These are phyloP conservation scores for Gossypium ekmanianum DNA, from an alignment of 345 rosid genomes.

Conservation along the genomic window DNA sequence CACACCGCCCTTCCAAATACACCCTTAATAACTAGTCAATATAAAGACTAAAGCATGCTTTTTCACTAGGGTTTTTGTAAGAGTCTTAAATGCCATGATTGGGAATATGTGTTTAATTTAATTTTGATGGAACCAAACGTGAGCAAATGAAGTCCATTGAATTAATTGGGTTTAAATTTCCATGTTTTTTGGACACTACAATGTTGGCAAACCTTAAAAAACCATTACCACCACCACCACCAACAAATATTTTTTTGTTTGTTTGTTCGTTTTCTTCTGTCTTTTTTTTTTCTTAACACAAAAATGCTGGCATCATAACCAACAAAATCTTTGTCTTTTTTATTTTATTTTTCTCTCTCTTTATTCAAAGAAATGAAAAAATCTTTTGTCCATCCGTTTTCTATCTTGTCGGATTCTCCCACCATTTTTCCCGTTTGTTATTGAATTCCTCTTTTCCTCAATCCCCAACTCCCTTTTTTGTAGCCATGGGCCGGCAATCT, in stretches of 20 bases:
- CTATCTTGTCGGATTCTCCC: conserved; percentile 42
- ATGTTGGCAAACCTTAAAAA: background rate
- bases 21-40: too few relatives aligned
- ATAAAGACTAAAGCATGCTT: too few relatives aligned
- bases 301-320: conserved; percentile 32
- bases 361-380: conserved; percentile 22
- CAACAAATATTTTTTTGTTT: background rate
- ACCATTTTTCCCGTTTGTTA: background rate
- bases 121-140: background rate
- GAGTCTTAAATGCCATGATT: too few relatives aligned
- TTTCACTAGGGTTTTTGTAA: too few relatives aligned
- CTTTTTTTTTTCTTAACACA: conserved; percentile 21
- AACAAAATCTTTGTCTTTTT: conserved; percentile 15
- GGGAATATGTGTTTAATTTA: background rate
- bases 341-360: conserved; percentile 9
- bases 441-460: conserved; percentile 14
- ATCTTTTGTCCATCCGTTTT: conserved; percentile 32
- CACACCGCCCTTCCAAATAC: rapidly evolving
- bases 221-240: background rate
- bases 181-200: background rate
- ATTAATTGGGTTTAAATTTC: background rate
- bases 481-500: conserved; percentile 43
- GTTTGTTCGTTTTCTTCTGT: conserved; percentile 4
- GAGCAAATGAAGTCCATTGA: background rate
- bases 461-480: background rate